A percentile compares a stretch with the other conserved stretches of the same genome.
These are phyloP conservation scores for Fonsecaea erecta DNA, from an alignment of 2,329 filamentous ascomycete genomes.

Conservation along the genomic window DNA sequence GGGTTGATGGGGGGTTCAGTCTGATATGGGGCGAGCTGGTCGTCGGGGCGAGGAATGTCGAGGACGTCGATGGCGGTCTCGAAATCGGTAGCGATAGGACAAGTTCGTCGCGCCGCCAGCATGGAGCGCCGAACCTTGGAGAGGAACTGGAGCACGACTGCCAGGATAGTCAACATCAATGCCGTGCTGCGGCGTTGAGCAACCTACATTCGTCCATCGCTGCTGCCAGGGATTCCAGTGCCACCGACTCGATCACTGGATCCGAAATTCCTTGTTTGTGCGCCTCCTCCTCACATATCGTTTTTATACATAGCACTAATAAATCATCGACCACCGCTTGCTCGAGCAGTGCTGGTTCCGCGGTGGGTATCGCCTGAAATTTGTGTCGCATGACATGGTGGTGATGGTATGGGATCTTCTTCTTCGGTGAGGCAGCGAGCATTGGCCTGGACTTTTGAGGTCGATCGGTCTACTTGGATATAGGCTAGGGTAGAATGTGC, in stretches of 20 bases:
- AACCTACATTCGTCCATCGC: constrained; percentile 62
- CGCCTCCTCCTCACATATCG: constrained; percentile 36
- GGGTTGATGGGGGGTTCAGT: constrained; percentile 41
- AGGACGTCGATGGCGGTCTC: constrained; percentile 55
- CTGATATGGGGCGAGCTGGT: constrained; percentile 37
- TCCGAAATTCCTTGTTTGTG: constrained; percentile 32
- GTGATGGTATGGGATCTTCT: constrained; percentile 48
- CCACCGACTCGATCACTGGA: constrained; percentile 56
- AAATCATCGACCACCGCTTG: constrained; percentile 59
- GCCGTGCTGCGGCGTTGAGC: constrained; percentile 37
- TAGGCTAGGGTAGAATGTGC: not conserved
- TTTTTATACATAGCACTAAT: constrained; percentile 60
- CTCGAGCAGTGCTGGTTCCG: constrained; percentile 53
- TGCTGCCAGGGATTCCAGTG: constrained; percentile 60
- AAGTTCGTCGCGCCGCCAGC: constrained; percentile 59
- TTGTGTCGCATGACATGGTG: constrained; percentile 49
- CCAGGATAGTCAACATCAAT: constrained; percentile 33
- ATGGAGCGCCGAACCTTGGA: constrained; percentile 62
- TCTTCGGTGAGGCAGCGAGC: constrained; percentile 18
- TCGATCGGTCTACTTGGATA: not conserved
- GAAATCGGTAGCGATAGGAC: constrained; percentile 65
- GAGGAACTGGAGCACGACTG: constrained; percentile 56
- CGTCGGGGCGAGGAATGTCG: constrained; percentile 41
- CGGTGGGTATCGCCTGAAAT: constrained; percentile 38
- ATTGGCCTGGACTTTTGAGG: constrained; percentile 11